Evolutionary conservation across 73 alveolate species (phyloP).

Genomic region (Tetrahymena borealis): DNA sequence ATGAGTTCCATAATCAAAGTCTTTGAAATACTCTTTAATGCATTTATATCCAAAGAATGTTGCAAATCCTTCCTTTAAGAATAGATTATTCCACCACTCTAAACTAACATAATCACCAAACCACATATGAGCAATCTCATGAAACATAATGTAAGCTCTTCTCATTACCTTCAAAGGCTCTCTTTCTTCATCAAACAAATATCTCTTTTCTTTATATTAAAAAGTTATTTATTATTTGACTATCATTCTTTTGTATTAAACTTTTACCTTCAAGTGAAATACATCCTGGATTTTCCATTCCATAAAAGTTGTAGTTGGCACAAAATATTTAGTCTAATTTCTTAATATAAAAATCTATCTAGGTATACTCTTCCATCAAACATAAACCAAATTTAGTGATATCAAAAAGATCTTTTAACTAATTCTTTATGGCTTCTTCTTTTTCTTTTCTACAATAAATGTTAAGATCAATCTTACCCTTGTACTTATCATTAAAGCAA

Average conservation of each 20-base stretch:
- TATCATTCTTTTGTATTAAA: neutral
- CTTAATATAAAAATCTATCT: neutral
- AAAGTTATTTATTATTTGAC: neutral
- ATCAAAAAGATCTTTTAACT: neutral
- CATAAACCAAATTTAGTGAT: neutral
- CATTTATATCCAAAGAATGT: neutral
- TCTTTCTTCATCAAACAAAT: neutral
- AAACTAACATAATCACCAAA: neutral
- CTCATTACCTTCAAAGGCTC: neutral
- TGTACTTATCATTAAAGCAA: neutral
- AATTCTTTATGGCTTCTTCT: neutral
- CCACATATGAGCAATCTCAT: neutral
- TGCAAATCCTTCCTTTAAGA: neutral
- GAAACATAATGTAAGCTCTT: neutral
- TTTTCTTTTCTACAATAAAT: neutral
- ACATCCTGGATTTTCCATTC: neutral
- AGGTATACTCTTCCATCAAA: neutral
- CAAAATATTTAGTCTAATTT: neutral
- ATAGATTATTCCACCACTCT: neutral
- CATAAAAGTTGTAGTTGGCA: neutral
- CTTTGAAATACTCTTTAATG: neutral
- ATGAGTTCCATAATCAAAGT: neutral
- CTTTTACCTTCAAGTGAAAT: neutral
- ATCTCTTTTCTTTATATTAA: neutral
- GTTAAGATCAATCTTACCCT: neutral